These are phyloP conservation scores for Dictyophora rubrovolvata DNA, from an alignment of 768 basidiomycete genomes.

Conservation along the genomic window DNA sequence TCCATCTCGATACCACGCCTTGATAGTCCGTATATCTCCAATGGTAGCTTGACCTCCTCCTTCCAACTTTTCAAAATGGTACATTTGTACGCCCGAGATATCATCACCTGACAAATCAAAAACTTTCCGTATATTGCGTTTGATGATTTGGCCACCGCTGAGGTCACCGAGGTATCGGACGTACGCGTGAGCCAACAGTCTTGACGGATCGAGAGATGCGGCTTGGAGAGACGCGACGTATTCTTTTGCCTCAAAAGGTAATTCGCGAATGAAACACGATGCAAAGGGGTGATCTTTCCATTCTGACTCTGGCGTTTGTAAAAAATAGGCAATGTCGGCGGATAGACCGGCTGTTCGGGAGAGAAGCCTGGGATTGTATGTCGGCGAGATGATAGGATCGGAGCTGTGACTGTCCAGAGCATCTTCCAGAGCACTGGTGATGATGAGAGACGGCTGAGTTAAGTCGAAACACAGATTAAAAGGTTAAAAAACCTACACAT, in stretches of 20 bases:
- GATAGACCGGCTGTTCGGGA: constrained; percentile 49
- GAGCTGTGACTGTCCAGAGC: constrained; percentile 49
- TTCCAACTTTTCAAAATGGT: constrained; percentile 51
- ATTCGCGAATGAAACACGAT: constrained; percentile 30
- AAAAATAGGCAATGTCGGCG: constrained; percentile 56
- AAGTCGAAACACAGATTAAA: too few species aligned
- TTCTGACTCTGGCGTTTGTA: constrained; percentile 38
- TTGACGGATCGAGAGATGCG: constrained; percentile 38
- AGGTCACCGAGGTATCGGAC: constrained; percentile 78
- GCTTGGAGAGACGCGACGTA: constrained; percentile 46
- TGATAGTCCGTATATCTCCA: constrained; percentile 62
- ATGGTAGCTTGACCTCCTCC: constrained; percentile 35
- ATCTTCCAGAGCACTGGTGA: constrained; percentile 41
- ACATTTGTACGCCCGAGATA: constrained; percentile 53
- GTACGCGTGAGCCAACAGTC: constrained; percentile 68
- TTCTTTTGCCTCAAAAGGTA: constrained; percentile 37
- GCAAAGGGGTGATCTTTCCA: constrained; percentile 54
- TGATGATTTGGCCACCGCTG: constrained; percentile 67
- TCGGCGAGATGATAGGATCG: constrained; percentile 53
- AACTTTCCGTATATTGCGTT: constrained; percentile 50
- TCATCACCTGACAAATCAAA: constrained; percentile 46
- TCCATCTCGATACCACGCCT: constrained; percentile 56
- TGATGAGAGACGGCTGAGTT: background rate
- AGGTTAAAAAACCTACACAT: constrained; percentile 41
- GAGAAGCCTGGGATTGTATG: constrained; percentile 61